These are phyloP conservation scores for Phascolomyces articulosus DNA, from an alignment of 371 early-diverging fungal genomes.

Conservation along the genomic window DNA sequence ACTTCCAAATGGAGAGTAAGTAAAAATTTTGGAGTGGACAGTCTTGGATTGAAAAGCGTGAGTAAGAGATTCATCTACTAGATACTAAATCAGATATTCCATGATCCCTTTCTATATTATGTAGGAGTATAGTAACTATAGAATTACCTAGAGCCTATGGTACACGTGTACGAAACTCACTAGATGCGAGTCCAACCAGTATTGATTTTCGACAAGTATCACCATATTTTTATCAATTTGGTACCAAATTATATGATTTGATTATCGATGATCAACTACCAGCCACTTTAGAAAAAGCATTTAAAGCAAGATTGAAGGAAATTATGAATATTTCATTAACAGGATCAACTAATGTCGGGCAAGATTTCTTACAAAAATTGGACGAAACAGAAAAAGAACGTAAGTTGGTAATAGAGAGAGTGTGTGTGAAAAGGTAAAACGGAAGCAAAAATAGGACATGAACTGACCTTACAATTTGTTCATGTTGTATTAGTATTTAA, in stretches of 20 bases:
- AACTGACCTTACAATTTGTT: background rate
- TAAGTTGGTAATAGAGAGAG: slow-evolving; percentile 17
- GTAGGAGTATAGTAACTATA: slow-evolving; percentile 30
- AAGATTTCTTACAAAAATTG: slow-evolving; percentile 42
- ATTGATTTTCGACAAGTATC: slow-evolving; percentile 42
- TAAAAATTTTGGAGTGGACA: background rate
- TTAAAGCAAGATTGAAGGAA: slow-evolving; percentile 32
- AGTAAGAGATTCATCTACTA: too few relatives aligned
- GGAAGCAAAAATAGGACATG: background rate
- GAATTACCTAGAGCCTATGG: slow-evolving; percentile 46
- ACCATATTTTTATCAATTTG: slow-evolving; percentile 51
- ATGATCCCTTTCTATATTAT: background rate
- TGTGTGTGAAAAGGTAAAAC: slow-evolving; percentile 32
- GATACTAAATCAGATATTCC: too few relatives aligned
- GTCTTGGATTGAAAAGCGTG: too few relatives aligned
- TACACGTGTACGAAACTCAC: slow-evolving; percentile 40
- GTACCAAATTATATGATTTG: slow-evolving; percentile 34
- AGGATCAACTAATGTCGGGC: slow-evolving; percentile 25
- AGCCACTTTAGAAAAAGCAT: slow-evolving; percentile 36
- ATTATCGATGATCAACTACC: slow-evolving; percentile 34
- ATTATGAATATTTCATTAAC: slow-evolving; percentile 49
- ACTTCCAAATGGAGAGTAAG: slow-evolving; percentile 19
- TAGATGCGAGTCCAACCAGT: slow-evolving; percentile 39
- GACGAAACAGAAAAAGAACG: slow-evolving; percentile 56
- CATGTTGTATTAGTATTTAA: slow-evolving; percentile 32